Evolutionary conservation across 352 stramenopile genomes (phyloP).

Genomic region (Pilasporangium apinafurcum): DNA sequence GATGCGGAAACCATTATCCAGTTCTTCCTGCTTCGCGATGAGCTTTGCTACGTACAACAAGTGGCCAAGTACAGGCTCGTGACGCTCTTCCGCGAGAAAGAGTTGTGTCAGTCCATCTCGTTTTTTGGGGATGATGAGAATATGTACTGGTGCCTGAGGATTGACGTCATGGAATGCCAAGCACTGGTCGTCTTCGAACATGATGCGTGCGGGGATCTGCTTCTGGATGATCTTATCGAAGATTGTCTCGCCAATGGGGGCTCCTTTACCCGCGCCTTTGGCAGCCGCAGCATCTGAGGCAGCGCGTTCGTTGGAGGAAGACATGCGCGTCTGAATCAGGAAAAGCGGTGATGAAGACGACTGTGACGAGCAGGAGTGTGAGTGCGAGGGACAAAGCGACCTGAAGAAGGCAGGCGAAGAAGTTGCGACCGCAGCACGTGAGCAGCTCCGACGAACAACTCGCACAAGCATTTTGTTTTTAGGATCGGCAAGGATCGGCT

Average conservation of each 20-base stretch:
- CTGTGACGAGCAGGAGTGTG: too few species aligned
- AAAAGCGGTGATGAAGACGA: too few species aligned
- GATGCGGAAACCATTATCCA: constrained; percentile 92
- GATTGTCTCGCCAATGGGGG: constrained; percentile 81
- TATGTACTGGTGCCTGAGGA: constrained; percentile 93
- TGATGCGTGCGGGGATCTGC: constrained; percentile 93
- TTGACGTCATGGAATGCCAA: constrained; percentile 98
- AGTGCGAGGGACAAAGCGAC: too few species aligned
- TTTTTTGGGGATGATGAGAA: constrained; percentile 97
- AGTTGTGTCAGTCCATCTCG: constrained; percentile 91
- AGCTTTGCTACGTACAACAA: constrained; percentile 91
- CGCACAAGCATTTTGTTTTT: too few species aligned
- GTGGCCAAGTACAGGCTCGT: constrained; percentile 92
- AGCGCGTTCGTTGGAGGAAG: constrained; percentile 38
- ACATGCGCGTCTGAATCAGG: too few species aligned
- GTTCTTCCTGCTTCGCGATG: constrained; percentile 89
- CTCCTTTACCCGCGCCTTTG: constrained; percentile 21
- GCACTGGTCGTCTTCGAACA: constrained; percentile 94
- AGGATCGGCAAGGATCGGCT: too few species aligned
- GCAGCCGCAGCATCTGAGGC: constrained; percentile 47
- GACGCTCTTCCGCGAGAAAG: constrained; percentile 82
- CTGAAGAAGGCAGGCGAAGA: too few species aligned
- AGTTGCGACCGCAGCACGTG: too few species aligned
- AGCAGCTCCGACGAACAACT: too few species aligned
- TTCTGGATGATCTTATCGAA: constrained; percentile 98